phyloP scores from a whole-genome alignment of 176 grass and related monocot species.

The Avena sativa region DNA sequence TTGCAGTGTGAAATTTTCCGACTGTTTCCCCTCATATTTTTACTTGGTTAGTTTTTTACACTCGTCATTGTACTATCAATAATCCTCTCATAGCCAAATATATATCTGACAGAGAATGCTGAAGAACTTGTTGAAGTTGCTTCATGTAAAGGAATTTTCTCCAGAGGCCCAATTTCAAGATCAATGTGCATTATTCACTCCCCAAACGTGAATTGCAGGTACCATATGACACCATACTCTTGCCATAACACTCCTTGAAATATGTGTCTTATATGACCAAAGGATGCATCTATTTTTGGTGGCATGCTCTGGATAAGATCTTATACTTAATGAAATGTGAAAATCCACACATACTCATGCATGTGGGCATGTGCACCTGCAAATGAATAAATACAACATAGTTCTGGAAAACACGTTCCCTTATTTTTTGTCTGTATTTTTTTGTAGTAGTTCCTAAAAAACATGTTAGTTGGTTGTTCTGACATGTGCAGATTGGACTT shows the following conservation, averaged over 20 bases:
- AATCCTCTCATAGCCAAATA: conserved; percentile 27
- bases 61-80: neutral
- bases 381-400: neutral
- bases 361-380: conserved; percentile 5
- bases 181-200: conserved; percentile 71
- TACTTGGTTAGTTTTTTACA: neutral
- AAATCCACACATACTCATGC: neutral
- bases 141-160: conserved; percentile 90
- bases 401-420: neutral
- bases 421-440: conserved; percentile 12
- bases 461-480: too few species aligned
- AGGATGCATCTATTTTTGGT: too few species aligned
- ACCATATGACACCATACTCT: neutral
- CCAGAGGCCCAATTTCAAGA: conserved; percentile 90
- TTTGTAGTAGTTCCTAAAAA: neutral
- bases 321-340: too few species aligned
- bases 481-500: neutral
- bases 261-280: too few species aligned
- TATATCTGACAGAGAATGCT: conserved; percentile 84
- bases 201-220: conserved; percentile 98
- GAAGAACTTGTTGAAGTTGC: conserved; percentile 90
- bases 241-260: too few species aligned
- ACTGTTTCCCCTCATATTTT: neutral
- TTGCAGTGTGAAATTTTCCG: neutral
- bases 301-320: too few species aligned